Percentiles rank a stretch among this genome's conserved stretches.
Evolutionary conservation across 306 rosid genomes (phyloP).

Genomic region (Purshia tridentata): DNA sequence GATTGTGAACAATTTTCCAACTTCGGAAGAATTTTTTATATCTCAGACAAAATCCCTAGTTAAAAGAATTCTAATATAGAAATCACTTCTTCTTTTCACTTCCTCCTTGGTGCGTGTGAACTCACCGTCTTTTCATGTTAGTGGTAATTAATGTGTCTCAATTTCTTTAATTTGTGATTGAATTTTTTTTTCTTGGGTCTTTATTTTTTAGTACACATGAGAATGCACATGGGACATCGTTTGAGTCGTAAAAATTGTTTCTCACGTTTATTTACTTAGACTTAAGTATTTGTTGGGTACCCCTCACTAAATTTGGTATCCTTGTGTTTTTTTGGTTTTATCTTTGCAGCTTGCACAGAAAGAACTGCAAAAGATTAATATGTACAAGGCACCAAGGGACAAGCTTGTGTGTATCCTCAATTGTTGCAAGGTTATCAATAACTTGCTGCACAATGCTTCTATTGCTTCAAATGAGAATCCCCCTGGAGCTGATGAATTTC

Average conservation of each 20-base stretch:
- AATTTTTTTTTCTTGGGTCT: not conserved
- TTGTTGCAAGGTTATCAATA: constrained; percentile 93
- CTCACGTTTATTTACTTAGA: not conserved
- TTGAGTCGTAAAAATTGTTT: not conserved
- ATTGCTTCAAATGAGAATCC: constrained; percentile 74
- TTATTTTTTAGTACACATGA: not conserved
- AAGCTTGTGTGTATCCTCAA: constrained; percentile 88
- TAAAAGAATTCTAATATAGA: not conserved
- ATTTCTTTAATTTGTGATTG: not conserved
- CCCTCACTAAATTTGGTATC: constrained; percentile 25
- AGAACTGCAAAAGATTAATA: constrained; percentile 92
- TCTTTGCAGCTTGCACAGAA: constrained; percentile 91
- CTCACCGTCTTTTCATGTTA: not conserved
- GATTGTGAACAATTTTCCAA: not conserved
- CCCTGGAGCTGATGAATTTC: constrained; percentile 97
- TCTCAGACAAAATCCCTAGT: not conserved
- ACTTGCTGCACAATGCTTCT: constrained; percentile 86
- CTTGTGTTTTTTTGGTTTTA: constrained; percentile 22
- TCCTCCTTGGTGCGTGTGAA: not conserved
- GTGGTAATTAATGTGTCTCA: not conserved
- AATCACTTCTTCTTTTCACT: not conserved
- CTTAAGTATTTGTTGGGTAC: not conserved
- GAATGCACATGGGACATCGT: not conserved
- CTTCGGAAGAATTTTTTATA: not conserved
- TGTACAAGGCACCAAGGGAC: constrained; percentile 98